Evolutionary conservation across 192 early-diverging fungal species (phyloP), one percentile per base, ranked within the genome.

Genomic region (Linnemannia schmuckeri): DNA sequence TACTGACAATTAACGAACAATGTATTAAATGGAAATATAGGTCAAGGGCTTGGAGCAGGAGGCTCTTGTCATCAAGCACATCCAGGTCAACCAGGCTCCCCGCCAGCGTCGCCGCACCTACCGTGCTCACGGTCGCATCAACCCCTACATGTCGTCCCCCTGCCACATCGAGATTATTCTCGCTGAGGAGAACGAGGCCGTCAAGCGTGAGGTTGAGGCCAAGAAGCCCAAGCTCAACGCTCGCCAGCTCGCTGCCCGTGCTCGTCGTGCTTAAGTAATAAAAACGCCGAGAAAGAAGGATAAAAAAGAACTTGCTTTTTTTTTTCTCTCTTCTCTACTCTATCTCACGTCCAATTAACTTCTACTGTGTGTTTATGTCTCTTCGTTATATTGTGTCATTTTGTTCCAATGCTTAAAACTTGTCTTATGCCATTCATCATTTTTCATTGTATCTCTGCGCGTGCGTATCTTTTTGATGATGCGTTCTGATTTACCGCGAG

Each of bases 21-120:
- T 66, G 8, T 55, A 24, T 49, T 6, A 12, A 55, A n/a, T 52
- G 22, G 9, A 49, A 49, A 33, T 44, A 7, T 77, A 87, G 85
- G 85, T 87, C 66, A 87, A 87, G 85, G 85, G 85, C 66, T 81
- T 87, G 79, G 85, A 87, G 44, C 85, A 87, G 85, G 85, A 87
- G 30, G 85, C 85, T 88, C 93, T 98, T 76, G 93, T 96, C 76
- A 93, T 99, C 89, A 94, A 95, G 93, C 96, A 98, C 95, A 96
- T 99, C 80, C 94, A 97, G 92, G 97, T 99, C 91, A 98, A 99
- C 94, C 96, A 97, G 90, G 98, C 98, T 85, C 96, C 97, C 88
- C 98, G 98, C 93, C 96, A 97, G 91, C 97, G 98, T 82, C 96
- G 98, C 88, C 92, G 98, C 88, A 99, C 97, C 41, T 99, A 95